Conservation (phyloP, 2,329 filamentous ascomycete species). For the Cadophora sp. region DNA sequence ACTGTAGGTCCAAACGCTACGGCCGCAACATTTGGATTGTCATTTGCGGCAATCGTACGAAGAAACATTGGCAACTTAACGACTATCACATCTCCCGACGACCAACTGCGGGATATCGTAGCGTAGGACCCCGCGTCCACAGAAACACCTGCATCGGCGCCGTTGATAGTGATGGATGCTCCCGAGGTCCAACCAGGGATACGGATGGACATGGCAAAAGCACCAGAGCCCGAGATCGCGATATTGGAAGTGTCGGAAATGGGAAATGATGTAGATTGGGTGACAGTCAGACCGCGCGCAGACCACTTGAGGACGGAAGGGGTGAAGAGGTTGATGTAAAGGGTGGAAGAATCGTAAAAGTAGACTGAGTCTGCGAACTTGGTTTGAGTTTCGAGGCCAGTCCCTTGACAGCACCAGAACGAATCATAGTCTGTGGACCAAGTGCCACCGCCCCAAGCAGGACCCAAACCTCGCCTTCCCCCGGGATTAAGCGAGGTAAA, state of each 20-base stretch:
- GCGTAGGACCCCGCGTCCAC: background rate
- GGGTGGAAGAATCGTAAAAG: background rate
- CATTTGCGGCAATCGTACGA: background rate
- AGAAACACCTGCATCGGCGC: background rate
- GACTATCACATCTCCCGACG: background rate
- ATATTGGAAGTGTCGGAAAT: background rate
- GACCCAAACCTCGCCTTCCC: background rate
- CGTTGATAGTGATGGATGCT: background rate
- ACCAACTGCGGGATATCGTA: background rate
- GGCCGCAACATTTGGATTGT: background rate
- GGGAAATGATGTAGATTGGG: background rate
- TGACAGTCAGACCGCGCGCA: background rate
- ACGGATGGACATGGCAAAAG: background rate
- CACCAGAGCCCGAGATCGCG: background rate
- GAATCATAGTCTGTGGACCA: slow-evolving; percentile 14
- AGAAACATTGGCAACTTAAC: background rate
- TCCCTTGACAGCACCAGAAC: slow-evolving; percentile 19
- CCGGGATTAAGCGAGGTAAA: slow-evolving; percentile 3
- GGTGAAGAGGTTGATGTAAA: background rate
- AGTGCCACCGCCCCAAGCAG: slow-evolving; percentile 6
- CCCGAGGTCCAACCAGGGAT: background rate
- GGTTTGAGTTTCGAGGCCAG: slow-evolving; percentile 7
- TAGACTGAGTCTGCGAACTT: slow-evolving; percentile 10
- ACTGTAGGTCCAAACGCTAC: background rate
- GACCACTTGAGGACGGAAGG: background rate